Evolutionary conservation across 768 basidiomycete genomes (phyloP), one percentile per base, ranked within the genome.

Genomic region (Crassisporium funariophilum): DNA sequence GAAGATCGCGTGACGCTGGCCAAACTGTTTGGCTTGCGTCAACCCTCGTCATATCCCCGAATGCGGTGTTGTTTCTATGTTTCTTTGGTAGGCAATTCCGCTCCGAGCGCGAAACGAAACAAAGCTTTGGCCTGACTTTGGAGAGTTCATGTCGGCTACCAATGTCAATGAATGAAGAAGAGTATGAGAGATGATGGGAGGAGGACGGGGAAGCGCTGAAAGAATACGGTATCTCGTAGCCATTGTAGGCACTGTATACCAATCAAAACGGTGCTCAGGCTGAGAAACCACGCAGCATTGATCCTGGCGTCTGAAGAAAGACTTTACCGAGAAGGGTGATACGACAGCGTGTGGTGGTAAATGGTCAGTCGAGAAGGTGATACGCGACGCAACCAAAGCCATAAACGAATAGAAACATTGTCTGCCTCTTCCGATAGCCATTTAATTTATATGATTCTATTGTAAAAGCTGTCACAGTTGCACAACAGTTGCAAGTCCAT

Each of bases 221-320:
- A 59, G 55, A 10, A 60, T 55, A 25, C 57, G 56, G 20, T 46
- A 64, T 64, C 62, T 19, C 60, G 53, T 13, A 62, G 50, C 62
- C 62, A 64, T 54, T 64, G 62, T 0, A 60, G 34, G 34, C 60
- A 61, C 15, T 60, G 55, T 20, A 62, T 60, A 22, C 62, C 62
- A 11, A 64, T 53, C 8, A 62, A 49, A 19, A n/a, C 49, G 25
- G 62, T 52, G 6, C 55, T 57, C 6, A 64, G 59, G 41, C 60
- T 61, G 15, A 63, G 43, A 40, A 64, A 62, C 57, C 59, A 64
- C 3, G 49, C 55, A 1, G 53, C 47, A 38, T 62, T 64, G 46
- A 64, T 59, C 12, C n/a, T n/a, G n/a, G n/a, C n/a, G n/a, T n/a
- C n/a, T n/a, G n/a, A n/a, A n/a, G n/a, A 57, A 54, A 1, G 53